Conservation (phyloP, 805 yeast species). For the Crinitomyces ghanaensis region DNA sequence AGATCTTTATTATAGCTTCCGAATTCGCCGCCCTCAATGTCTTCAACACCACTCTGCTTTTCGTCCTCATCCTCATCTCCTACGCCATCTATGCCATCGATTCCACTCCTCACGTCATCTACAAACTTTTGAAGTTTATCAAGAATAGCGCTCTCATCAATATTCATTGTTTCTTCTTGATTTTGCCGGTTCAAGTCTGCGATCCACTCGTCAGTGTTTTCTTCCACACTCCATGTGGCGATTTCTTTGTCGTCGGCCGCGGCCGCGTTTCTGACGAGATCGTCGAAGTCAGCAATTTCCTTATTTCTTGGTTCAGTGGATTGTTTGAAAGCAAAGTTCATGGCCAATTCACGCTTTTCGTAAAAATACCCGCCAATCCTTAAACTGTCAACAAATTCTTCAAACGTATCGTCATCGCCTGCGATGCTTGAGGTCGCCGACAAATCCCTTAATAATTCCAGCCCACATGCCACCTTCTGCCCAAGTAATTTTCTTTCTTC, state of each 20-base stretch:
- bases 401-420: no score
- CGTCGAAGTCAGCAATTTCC: no score
- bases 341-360: neutral
- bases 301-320: no score
- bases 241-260: no score
- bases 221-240: neutral
- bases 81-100: neutral
- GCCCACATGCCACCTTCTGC: neutral
- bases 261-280: no score
- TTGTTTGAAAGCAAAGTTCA: no score
- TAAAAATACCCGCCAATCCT: neutral
- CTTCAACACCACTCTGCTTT: neutral
- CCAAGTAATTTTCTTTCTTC: neutral
- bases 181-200: neutral
- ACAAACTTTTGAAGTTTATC: neutral
- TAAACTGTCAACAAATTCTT: no score
- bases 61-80: conserved; percentile 1
- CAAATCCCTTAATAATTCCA: neutral
- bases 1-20: neutral
- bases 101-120: neutral
- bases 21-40: neutral
- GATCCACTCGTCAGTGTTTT: neutral
- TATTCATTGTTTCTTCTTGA: no score
- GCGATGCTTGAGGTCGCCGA: neutral
- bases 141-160: neutral